Evolutionary conservation across 169 alveolate species (phyloP).

Genomic region (Besnoitia besnoiti): DNA sequence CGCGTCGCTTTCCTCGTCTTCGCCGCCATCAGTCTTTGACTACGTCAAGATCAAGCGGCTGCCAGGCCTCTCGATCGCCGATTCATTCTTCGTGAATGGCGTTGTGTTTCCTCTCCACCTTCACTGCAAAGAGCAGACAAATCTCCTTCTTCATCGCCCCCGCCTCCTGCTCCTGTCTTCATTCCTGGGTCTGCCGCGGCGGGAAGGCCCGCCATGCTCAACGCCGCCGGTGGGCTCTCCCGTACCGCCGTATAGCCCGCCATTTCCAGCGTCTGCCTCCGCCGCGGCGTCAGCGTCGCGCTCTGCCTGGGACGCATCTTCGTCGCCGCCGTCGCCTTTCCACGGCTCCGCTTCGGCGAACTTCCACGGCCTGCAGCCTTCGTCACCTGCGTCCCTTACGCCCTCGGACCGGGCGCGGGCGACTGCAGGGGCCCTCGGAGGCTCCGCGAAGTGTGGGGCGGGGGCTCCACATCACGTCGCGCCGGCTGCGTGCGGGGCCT

Average conservation of each 20-base stretch:
- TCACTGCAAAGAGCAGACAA: background rate
- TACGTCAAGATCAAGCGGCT: slow-evolving; percentile 8
- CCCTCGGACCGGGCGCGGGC: background rate
- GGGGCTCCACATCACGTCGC: background rate
- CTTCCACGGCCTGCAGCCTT: background rate
- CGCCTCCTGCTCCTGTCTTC: slow-evolving; percentile 23
- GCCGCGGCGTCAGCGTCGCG: no score
- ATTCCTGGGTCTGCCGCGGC: slow-evolving; percentile 7
- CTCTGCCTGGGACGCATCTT: no score
- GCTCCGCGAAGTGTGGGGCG: background rate
- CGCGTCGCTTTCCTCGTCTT: background rate
- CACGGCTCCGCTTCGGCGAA: no score
- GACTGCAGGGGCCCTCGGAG: background rate
- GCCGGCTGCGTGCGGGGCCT: background rate
- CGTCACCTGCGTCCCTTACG: background rate
- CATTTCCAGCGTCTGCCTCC: background rate
- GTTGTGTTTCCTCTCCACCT: slow-evolving; percentile 3
- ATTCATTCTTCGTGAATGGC: slow-evolving; percentile 22
- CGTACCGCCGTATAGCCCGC: no score
- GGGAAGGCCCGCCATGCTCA: background rate
- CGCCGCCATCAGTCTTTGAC: background rate
- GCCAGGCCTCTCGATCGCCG: background rate
- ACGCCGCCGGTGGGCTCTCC: no score
- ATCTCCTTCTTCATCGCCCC: background rate
- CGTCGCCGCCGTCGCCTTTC: no score